A percentile compares a stretch with the other conserved stretches of the same genome.
phyloP scores from a whole-genome alignment of 257 asterid species.

The Solanum piurae region DNA sequence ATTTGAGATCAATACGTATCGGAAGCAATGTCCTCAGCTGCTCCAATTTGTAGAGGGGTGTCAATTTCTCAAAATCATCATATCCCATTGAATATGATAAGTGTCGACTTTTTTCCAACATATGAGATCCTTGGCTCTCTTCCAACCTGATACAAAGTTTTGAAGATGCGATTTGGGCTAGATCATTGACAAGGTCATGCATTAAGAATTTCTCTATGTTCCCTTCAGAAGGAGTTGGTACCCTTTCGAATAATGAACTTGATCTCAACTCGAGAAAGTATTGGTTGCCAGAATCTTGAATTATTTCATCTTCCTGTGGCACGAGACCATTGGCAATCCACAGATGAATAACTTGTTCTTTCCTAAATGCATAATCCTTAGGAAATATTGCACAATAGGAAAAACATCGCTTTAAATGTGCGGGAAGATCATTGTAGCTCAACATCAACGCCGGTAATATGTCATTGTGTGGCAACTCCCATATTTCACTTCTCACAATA shows the following conservation, averaged over 20 bases:
- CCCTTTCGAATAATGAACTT: background rate
- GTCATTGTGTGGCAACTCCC: background rate
- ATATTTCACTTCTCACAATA: background rate
- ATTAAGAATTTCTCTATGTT: background rate
- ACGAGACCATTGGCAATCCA: constrained; percentile 3
- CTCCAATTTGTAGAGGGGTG: background rate
- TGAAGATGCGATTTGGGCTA: background rate
- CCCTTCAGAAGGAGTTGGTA: background rate
- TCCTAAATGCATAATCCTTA: background rate
- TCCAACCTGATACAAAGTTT: background rate
- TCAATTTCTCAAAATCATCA: background rate
- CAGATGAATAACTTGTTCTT: background rate
- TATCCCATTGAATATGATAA: background rate
- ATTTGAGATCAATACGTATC: no score
- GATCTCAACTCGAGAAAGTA: background rate
- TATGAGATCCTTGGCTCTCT: background rate
- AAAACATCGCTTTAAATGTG: background rate
- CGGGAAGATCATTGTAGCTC: background rate
- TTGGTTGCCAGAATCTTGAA: background rate
- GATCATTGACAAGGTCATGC: constrained; percentile 8
- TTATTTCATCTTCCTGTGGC: background rate
- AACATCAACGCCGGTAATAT: background rate
- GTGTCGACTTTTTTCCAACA: background rate
- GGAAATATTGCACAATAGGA: constrained; percentile 3
- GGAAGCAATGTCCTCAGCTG: background rate